phyloP scores from a whole-genome alignment of 805 yeast genomes.

The Metschnikowia arizonensis region DNA sequence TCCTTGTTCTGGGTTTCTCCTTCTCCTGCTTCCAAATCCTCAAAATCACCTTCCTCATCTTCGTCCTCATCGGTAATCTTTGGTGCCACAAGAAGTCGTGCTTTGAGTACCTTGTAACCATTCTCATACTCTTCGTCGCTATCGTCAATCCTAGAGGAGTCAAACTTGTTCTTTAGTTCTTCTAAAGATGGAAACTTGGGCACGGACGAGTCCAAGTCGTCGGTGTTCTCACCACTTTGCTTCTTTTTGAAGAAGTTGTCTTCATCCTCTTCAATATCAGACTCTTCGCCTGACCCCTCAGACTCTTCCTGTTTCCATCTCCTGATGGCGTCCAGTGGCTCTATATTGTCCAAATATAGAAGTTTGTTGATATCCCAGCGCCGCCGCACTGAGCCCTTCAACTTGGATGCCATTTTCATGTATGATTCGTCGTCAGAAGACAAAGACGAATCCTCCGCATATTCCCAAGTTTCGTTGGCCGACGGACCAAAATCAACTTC shows the following conservation, averaged over 20 bases:
- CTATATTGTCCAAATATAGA: conserved; percentile 72
- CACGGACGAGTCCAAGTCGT: conserved; percentile 35
- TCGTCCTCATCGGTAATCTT: conserved; percentile 30
- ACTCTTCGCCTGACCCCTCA: conserved; percentile 24
- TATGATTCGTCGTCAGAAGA: conserved; percentile 40
- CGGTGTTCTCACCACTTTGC: conserved; percentile 23
- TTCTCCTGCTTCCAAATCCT: conserved; percentile 30
- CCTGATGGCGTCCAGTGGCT: conserved; percentile 65
- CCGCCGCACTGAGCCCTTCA: conserved; percentile 50
- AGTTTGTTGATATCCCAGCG: conserved; percentile 79
- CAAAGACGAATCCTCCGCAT: conserved; percentile 46
- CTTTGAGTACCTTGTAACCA: conserved; percentile 39
- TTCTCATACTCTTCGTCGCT: conserved; percentile 39
- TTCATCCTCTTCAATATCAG: conserved; percentile 32
- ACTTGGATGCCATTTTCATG: conserved; percentile 53
- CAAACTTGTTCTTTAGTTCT: conserved; percentile 45
- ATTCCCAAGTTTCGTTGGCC: conserved; percentile 32
- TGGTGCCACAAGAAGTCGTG: conserved; percentile 54
- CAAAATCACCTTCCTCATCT: conserved; percentile 35
- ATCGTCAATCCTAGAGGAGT: conserved; percentile 22
- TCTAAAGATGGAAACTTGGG: conserved; percentile 40
- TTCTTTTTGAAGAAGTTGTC: conserved; percentile 54
- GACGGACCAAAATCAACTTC: conserved; percentile 45
- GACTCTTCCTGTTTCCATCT: conserved; percentile 61
- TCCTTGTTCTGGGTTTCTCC: conserved; percentile 21